Percentiles rank a stretch among this genome's conserved stretches.
These are phyloP conservation scores for Phoma sp. DNA, from an alignment of 2,329 filamentous ascomycete species.

Conservation along the genomic window DNA sequence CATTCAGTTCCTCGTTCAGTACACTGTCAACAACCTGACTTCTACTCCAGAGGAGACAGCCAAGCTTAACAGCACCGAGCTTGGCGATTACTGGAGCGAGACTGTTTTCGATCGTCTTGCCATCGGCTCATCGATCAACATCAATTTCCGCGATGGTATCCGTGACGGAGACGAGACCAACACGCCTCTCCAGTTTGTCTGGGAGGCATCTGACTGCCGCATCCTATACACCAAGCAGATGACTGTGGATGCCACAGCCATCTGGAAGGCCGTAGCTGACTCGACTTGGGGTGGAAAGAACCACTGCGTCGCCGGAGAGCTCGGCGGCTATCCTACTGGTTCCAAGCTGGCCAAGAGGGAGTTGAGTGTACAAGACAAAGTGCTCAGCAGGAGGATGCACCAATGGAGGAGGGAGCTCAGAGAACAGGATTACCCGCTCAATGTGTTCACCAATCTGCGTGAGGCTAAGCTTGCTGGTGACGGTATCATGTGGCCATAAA, in stretches of 20 bases:
- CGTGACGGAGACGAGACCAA: slow-evolving; percentile 51
- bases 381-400: slow-evolving; percentile 36
- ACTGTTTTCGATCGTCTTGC: slow-evolving; percentile 41
- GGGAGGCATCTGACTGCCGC: slow-evolving; percentile 68
- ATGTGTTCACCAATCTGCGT: slow-evolving; percentile 44
- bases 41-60: slow-evolving; percentile 34
- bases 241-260: slow-evolving; percentile 58
- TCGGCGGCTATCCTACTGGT: slow-evolving; percentile 28
- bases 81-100: slow-evolving; percentile 43
- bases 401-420: slow-evolving; percentile 39
- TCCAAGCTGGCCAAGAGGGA: slow-evolving; percentile 34
- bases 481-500: slow-evolving; percentile 39
- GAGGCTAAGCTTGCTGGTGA: slow-evolving; percentile 25
- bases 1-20: slow-evolving; percentile 39
- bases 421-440: slow-evolving; percentile 43
- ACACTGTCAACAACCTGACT: slow-evolving; percentile 30
- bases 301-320: slow-evolving; percentile 43
- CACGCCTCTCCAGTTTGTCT: slow-evolving; percentile 67
- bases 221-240: slow-evolving; percentile 67
- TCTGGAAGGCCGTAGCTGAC: slow-evolving; percentile 60
- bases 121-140: slow-evolving; percentile 34
- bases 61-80: slow-evolving; percentile 39
- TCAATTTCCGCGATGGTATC: slow-evolving; percentile 53
- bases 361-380: slow-evolving; percentile 31
- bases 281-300: slow-evolving; percentile 42